Evolutionary conservation across 768 basidiomycete species (phyloP), one percentile per base, ranked within the genome.

Genomic region (Tephrocybe sp.): DNA sequence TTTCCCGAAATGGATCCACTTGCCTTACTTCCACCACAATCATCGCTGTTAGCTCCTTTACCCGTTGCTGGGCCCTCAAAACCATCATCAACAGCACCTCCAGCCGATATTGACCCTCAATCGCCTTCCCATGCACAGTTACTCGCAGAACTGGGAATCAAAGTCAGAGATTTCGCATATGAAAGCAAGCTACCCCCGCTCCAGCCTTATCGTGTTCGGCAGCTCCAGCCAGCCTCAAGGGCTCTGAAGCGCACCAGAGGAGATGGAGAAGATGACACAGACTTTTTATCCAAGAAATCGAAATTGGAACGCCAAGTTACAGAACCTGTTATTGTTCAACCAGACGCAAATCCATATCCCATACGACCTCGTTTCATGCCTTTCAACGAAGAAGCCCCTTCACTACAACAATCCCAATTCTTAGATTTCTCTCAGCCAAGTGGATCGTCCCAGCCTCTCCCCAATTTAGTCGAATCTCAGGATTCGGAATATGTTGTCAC

Each of bases 151-250:
- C 51, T 67, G 10, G 73, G 78, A 3, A 69, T 76, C 49, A 76
- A 73, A 70, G 73, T 71, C 64, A 77, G 69, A 71, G 80, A 89
- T 68, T 88, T 84, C 72, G 84, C 80, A 13, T 85, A 82, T 68
- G 84, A 87, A 65, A 83, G 74, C 67, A 81, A 69, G 22, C 68
- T 87, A 40, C 84, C 85, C 1, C 81, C 83, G 8, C 74, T 89
- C 35, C 70, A 68, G 26, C 72, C 83, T 2, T 76, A 80, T 20
- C 68, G 68, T 49, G 72, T 72, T 1, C 73, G 75, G 17, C 83
- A 80, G 61, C 65, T 76, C 16, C 80, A 77, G 56, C 78, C 78
- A 14, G 63, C 53, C 58, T 49, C 55, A 66, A 66, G 62, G 56
- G 54, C 68, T 60, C 42, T 65, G 62, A 65, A 58, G 55, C 64